Conservation (phyloP, 768 basidiomycete genomes). For the Leccinum ochraceum region DNA sequence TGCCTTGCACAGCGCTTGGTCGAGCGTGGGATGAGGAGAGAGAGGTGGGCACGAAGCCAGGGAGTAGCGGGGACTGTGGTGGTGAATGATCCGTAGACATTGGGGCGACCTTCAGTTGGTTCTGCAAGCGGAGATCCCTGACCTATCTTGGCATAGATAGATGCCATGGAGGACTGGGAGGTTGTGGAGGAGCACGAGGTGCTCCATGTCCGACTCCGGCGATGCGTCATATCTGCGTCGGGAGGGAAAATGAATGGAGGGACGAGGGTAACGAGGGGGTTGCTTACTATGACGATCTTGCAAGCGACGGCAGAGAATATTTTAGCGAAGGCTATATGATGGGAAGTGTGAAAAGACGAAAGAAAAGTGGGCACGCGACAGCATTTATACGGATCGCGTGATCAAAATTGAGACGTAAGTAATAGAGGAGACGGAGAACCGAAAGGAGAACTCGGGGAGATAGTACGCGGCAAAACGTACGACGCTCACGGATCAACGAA, state of each 20-base stretch:
- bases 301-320: background rate
- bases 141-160: constrained; percentile 24
- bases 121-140: constrained; percentile 26
- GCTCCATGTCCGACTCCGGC: constrained; percentile 20
- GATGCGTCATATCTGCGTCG: constrained; percentile 1
- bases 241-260: background rate
- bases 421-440: constrained; percentile 10
- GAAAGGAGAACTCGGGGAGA: constrained; percentile 10
- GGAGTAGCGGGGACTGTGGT: constrained; percentile 38
- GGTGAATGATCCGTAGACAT: constrained; percentile 41
- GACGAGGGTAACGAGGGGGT: background rate
- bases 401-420: constrained; percentile 6
- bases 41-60: constrained; percentile 28
- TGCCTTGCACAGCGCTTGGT: constrained; percentile 8
- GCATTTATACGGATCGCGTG: constrained; percentile 21
- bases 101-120: constrained; percentile 25
- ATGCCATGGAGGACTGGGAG: constrained; percentile 29
- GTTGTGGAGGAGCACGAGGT: constrained; percentile 23
- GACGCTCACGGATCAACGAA: background rate
- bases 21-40: constrained; percentile 18
- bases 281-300: background rate
- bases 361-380: constrained; percentile 27
- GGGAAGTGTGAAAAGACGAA: background rate
- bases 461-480: constrained; percentile 9
- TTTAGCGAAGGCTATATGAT: background rate